These are phyloP conservation scores for Solanum dulcamara DNA, from an alignment of 257 asterid genomes.

Conservation along the genomic window DNA sequence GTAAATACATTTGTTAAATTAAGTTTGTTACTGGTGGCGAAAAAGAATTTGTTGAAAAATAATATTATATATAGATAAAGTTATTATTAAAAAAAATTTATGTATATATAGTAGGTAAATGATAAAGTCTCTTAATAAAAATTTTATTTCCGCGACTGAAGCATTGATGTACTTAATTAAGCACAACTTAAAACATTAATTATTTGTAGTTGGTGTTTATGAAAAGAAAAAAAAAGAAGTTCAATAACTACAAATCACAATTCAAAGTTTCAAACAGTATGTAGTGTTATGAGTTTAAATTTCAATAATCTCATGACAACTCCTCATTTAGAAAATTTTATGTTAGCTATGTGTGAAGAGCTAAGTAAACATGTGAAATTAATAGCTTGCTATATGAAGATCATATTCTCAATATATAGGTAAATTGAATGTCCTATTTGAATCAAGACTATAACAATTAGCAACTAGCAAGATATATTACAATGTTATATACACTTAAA, in stretches of 20 bases:
- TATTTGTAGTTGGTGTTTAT: neutral
- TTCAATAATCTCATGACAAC: neutral
- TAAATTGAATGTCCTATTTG: neutral
- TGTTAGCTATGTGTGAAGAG: neutral
- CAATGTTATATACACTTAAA: neutral
- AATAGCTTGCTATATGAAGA: neutral
- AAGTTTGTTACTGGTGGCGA: too few relatives aligned
- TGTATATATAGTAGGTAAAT: too few relatives aligned
- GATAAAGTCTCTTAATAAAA: too few relatives aligned
- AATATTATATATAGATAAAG: too few relatives aligned
- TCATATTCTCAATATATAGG: neutral
- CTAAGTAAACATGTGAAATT: too few relatives aligned
- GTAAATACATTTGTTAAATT: too few relatives aligned
- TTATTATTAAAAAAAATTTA: too few relatives aligned
- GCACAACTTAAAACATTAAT: too few relatives aligned
- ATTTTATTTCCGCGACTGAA: too few relatives aligned
- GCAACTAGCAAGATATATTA: neutral
- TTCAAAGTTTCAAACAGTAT: too few relatives aligned
- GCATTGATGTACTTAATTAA: too few relatives aligned
- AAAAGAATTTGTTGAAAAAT: too few relatives aligned
- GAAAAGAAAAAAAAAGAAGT: neutral
- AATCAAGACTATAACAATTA: neutral
- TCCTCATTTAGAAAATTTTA: neutral
- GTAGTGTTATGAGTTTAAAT: neutral
- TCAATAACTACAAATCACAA: neutral